Evolutionary conservation across 441 rosid species (phyloP).

Genomic region (Syzygium syzygioides): DNA sequence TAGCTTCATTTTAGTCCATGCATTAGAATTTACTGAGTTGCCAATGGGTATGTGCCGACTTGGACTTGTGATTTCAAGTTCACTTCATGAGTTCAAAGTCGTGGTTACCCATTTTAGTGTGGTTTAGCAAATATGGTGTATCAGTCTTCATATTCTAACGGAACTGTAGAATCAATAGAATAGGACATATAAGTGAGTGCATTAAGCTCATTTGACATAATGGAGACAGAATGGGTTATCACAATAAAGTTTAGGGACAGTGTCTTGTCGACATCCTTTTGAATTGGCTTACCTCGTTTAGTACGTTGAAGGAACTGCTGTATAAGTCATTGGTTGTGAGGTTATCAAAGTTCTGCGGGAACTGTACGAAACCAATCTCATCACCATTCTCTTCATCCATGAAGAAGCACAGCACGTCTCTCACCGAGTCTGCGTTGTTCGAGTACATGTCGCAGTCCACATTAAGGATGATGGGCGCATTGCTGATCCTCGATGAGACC

Average conservation of each 20-base stretch:
- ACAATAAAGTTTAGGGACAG: neutral
- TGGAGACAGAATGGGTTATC: neutral
- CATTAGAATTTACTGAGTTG: neutral
- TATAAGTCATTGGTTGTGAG: constrained; percentile 19
- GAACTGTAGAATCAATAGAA: neutral
- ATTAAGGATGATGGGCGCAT: constrained; percentile 13
- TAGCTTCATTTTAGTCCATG: neutral
- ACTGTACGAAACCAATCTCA: constrained; percentile 18
- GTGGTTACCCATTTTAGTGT: neutral
- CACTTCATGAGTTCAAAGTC: neutral
- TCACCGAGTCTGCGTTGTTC: constrained; percentile 3
- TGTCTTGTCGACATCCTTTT: neutral
- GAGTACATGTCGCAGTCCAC: constrained; percentile 27
- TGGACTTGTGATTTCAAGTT: neutral
- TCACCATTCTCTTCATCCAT: constrained; percentile 11
- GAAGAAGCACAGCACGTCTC: constrained; percentile 21
- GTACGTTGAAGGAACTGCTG: neutral
- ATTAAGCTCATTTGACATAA: neutral
- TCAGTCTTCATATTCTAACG: neutral
- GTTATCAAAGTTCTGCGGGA: constrained; percentile 15
- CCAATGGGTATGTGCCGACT: neutral
- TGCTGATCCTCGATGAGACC: constrained; percentile 18
- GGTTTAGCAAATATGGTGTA: neutral
- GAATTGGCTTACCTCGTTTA: neutral
- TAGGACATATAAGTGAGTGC: neutral